Base-by-base conservation (phyloP, 2,329 filamentous ascomycete genomes). In the Stromatinia cepivora region DNA sequence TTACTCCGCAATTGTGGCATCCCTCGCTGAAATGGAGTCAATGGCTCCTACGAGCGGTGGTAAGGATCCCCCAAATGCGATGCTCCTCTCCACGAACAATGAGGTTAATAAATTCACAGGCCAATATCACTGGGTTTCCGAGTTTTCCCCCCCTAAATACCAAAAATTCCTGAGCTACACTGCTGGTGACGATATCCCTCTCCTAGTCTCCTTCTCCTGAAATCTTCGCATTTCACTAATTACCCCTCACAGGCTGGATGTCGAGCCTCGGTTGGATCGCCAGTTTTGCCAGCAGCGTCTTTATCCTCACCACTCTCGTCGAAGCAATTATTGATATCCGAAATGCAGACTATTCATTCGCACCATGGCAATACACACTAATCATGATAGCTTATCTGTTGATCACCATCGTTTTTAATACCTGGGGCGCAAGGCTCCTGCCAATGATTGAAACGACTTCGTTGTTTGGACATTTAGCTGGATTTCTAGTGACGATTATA, bases 61-160 rank as follows among this genome's bases (percentile, higher is more conserved):
- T 70, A 64, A 42, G 68, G 68, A 39, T 28, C 3, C 11, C 48
- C 39, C 39, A 42, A 42, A n/a, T 20, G 9, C 3, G n/a, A 13
- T 46, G 22, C 22, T 39, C 4, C 36, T 17, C 7, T 5, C 9
- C 10, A 10, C 9, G 5, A 25, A 50, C 20, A 20, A 22, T 62
- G 20, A n/a, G 0, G 86, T 84, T 0, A 81, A 81, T 5, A 5
- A 13, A 34, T 42, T 50, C 5, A 84, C 84, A 50, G 86, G 86
- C 1, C 85, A 88, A 72, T 87, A 87, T 71, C 84, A 86, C 72
- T 87, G 84, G 85, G 84, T 86, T 1, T 85, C 82, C 1, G 84
- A 86, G 64, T 86, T 86, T 70, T 81, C 84, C 0, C 82, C 84
- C 0, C 78, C 76, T 0, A 76, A 78, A 56, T 80, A 81, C 65